phyloP scores from a whole-genome alignment of 805 yeast species.

The Lipomyces kockii region DNA sequence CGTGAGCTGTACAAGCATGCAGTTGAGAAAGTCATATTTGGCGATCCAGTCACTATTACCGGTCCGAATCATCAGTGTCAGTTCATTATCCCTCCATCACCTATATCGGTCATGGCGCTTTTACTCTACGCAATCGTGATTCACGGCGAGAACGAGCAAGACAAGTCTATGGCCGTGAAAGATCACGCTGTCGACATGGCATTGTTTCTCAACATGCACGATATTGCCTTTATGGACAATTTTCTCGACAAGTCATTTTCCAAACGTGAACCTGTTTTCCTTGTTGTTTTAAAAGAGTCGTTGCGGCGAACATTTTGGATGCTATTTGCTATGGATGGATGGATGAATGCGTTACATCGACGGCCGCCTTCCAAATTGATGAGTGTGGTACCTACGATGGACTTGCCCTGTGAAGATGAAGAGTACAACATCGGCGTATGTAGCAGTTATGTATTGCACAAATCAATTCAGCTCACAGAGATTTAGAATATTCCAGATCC shows the following conservation, averaged over 20 bases:
- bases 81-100: constrained; percentile 16
- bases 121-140: constrained; percentile 18
- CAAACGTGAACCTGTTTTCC: constrained; percentile 1
- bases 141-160: constrained; percentile 23
- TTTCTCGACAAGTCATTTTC: constrained; percentile 2
- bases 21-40: constrained; percentile 13
- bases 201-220: constrained; percentile 17
- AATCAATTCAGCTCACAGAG: background rate
- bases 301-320: constrained; percentile 27
- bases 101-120: constrained; percentile 26
- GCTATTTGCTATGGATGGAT: constrained; percentile 23
- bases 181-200: constrained; percentile 23
- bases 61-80: background rate
- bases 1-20: constrained; percentile 14
- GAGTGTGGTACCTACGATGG: background rate
- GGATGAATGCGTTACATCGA: constrained; percentile 16
- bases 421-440: constrained; percentile 23
- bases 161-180: constrained; percentile 13
- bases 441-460: background rate
- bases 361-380: background rate
- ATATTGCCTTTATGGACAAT: background rate
- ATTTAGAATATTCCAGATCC: constrained; percentile 16
- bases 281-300: constrained; percentile 16
- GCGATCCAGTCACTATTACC: constrained; percentile 4
- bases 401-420: constrained; percentile 24